These are phyloP conservation scores for Fusarium metavorans DNA, from an alignment of 2,329 filamentous ascomycete species.

Conservation along the genomic window DNA sequence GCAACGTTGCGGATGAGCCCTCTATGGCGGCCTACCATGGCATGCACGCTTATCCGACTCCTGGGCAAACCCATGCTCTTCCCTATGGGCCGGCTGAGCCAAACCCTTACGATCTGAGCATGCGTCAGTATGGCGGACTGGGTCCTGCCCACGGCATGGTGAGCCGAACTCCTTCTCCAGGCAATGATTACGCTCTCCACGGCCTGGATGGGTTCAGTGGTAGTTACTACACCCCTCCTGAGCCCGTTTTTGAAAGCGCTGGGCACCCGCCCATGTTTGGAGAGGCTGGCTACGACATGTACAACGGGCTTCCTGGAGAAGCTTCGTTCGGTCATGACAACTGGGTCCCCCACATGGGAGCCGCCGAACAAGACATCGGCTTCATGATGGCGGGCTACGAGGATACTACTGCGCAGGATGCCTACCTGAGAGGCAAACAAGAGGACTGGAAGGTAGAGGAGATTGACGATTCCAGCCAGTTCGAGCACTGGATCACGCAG, in stretches of 20 bases:
- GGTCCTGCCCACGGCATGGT: constrained; percentile 17
- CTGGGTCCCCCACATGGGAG: constrained; percentile 23
- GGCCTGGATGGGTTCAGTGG: constrained; percentile 23
- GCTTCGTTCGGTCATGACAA: constrained; percentile 20
- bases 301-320: constrained; percentile 20
- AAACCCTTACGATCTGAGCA: constrained; percentile 21
- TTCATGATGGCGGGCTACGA: constrained; percentile 22
- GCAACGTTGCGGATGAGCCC: constrained; percentile 8
- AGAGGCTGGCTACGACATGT: constrained; percentile 19
- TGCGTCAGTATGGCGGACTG: constrained; percentile 24
- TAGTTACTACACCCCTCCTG: constrained; percentile 19
- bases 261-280: constrained; percentile 14
- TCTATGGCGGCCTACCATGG: constrained; percentile 20
- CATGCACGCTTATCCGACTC: constrained; percentile 29
- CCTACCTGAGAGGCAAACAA: constrained; percentile 49
- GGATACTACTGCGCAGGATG: constrained; percentile 39
- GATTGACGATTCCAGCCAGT: constrained; percentile 47
- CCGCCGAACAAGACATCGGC: constrained; percentile 15
- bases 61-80: constrained; percentile 14
- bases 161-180: constrained; percentile 39
- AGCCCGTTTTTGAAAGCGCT: constrained; percentile 17
- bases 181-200: constrained; percentile 27
- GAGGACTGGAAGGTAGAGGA: constrained; percentile 53
- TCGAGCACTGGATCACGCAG: constrained; percentile 49
- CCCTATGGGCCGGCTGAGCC: constrained; percentile 29